Conservation (phyloP, 352 stramenopile species). For the Phytophthora vignae region DNA sequence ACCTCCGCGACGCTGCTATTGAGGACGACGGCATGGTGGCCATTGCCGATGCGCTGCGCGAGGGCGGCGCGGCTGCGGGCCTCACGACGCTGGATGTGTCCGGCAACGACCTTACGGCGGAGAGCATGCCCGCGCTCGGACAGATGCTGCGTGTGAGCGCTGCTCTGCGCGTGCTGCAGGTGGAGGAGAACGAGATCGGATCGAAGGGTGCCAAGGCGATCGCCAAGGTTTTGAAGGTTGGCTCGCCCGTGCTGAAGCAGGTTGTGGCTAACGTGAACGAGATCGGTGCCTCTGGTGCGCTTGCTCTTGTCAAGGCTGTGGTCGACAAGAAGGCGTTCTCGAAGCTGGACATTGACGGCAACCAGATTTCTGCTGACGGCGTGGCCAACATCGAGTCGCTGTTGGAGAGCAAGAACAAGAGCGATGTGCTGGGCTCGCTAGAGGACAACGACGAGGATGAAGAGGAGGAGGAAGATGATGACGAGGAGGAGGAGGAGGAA, state of each 20-base stretch:
- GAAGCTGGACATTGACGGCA: constrained; percentile 81
- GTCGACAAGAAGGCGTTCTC: constrained; percentile 61
- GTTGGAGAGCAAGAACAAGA: constrained; percentile 62
- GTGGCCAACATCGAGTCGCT: constrained; percentile 62
- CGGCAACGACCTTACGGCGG: constrained; percentile 91
- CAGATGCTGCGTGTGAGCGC: constrained; percentile 48
- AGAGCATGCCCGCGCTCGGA: constrained; percentile 65
- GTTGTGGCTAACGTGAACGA: constrained; percentile 91
- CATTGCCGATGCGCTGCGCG: constrained; percentile 79
- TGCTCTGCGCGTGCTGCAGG: constrained; percentile 83
- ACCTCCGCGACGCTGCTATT: constrained; percentile 92
- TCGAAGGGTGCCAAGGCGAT: constrained; percentile 84
- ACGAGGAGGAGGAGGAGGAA: constrained; percentile 52
- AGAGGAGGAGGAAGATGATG: constrained; percentile 66
- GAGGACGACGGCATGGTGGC: constrained; percentile 90
- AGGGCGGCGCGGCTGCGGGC: constrained; percentile 35
- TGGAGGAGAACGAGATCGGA: constrained; percentile 95
- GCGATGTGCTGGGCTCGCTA: constrained; percentile 67
- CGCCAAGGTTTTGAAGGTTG: constrained; percentile 69
- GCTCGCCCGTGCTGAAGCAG: constrained; percentile 68
- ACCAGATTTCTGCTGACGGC: constrained; percentile 78
- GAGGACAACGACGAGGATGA: constrained; percentile 89
- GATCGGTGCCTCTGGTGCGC: constrained; percentile 88
- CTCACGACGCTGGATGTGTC: constrained; percentile 92
- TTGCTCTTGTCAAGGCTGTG: constrained; percentile 77